A percentile compares a stretch with the other conserved stretches of the same genome.
These are phyloP conservation scores for Termitomyces sp. DNA, from an alignment of 768 basidiomycete genomes.

Conservation along the genomic window DNA sequence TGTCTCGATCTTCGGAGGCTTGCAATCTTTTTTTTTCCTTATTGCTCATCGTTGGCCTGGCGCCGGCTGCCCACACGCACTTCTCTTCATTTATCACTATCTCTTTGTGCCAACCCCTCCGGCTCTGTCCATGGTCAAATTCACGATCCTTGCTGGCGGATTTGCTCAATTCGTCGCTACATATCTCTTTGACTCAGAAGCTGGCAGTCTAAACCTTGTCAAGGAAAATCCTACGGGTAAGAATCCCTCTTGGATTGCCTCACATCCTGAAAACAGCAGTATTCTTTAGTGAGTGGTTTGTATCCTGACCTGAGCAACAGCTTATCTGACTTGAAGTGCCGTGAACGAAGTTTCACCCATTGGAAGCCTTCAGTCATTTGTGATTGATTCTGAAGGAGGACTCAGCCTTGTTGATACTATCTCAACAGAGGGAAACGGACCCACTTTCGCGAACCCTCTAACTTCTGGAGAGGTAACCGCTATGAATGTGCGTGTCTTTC, in stretches of 20 bases:
- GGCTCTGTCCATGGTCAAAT: constrained; percentile 33
- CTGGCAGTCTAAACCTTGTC: constrained; percentile 38
- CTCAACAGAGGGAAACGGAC: constrained; percentile 40
- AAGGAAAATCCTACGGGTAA: constrained; percentile 38
- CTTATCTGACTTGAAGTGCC: constrained; percentile 30
- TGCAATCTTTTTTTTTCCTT: not conserved
- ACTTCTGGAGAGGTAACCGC: constrained; percentile 51
- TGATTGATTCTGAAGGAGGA: constrained; percentile 33
- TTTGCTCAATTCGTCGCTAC: constrained; percentile 40
- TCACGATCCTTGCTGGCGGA: constrained; percentile 44
- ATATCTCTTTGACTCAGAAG: constrained; percentile 46
- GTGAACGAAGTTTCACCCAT: constrained; percentile 41
- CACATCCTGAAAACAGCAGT: constrained; percentile 46
- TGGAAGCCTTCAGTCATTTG: constrained; percentile 48
- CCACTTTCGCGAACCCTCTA: constrained; percentile 45
- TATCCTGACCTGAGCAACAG: not conserved
- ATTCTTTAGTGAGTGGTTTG: constrained; percentile 49
- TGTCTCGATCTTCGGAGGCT: not conserved
- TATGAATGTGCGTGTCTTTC: constrained; percentile 38
- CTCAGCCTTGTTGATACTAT: constrained; percentile 37
- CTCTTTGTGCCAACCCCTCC: not conserved
- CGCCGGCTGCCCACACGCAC: no score
- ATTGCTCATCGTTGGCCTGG: not conserved
- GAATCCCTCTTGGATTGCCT: constrained; percentile 56
- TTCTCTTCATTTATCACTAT: not conserved